Conservation (phyloP, 2,329 filamentous ascomycete species). For the Nothomitra cinnamomea region DNA sequence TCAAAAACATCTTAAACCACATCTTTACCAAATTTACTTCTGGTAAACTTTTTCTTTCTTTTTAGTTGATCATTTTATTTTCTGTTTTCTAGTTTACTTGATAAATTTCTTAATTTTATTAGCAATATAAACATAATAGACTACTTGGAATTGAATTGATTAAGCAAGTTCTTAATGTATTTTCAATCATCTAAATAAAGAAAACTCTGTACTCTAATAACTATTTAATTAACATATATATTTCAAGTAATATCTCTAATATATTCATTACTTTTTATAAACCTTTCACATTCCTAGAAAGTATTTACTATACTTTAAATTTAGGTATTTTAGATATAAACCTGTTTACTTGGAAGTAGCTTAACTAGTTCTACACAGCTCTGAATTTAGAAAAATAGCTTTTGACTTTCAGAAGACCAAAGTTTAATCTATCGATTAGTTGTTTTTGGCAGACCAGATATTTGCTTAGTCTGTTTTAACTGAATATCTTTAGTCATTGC, state of each 20-base stretch:
- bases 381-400: background rate
- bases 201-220: background rate
- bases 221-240: background rate
- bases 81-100: background rate
- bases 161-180: background rate
- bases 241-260: background rate
- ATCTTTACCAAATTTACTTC: too few relatives aligned
- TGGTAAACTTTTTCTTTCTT: too few relatives aligned
- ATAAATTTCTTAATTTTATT: background rate
- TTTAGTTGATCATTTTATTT: background rate
- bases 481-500: background rate
- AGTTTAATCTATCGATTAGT: background rate
- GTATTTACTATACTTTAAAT: background rate
- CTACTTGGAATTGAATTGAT: background rate
- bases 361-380: background rate
- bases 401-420: background rate
- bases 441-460: background rate
- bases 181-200: background rate
- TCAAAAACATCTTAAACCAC: too few relatives aligned
- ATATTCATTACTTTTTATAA: background rate
- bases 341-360: background rate
- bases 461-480: background rate
- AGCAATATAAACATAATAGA: background rate
- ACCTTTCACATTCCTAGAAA: background rate
- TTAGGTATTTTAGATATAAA: background rate